Base-by-base conservation (phyloP, 176 grass and related monocot species). In the Musa beccarii region DNA sequence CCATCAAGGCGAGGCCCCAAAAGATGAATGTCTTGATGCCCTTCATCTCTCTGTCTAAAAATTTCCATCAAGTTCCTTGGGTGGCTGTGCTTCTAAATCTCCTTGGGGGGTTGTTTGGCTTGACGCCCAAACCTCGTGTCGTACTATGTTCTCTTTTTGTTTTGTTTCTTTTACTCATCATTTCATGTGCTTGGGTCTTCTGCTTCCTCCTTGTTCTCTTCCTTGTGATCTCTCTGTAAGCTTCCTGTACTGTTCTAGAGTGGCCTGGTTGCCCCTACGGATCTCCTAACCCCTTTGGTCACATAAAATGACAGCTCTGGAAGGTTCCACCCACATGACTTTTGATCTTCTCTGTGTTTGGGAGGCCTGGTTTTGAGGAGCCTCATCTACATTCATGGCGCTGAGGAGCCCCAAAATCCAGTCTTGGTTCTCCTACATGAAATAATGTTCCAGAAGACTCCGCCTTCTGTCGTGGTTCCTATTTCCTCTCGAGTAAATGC, bases 291-390 rank as follows among this genome's bases (percentile, higher is more conserved):
- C 34, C 24, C 51, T 24, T 24, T 72, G 10, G 51, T 53, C 70
- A 26, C 70, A 72, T 72, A 72, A 72, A 72, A 72, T 72, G 70
- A 72, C 51, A 25, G 70, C 70, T 72, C 70, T 25, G 51, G 70
- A 72, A 72, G 50, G 25, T 72, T 72, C 70, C 52, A 14, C 16
- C n/a, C 19, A 5, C 51, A 22, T 53, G 70, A 25, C 49, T 22
- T 11, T 71, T 71, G 20, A 22, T 72, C 49, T 53, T 53, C 70
- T 72, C 70, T 53, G 12, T 72, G 70, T 13, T 53, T 53, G 50
- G 70, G 24, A 66, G 21, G 22, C 8, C 12, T 26, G 10, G 13
- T 12, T 6, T 24, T 4, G 17, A 64, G 19, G 62, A 26, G n/a
- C 20, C 8, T 64, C 2, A 6, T 26, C 23, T 14, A 66, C 3